Evolutionary conservation across 1,284 basidiomycete genomes (phyloP), one percentile per base, ranked within the genome.

Genomic region (Xerocomus amazonicus): DNA sequence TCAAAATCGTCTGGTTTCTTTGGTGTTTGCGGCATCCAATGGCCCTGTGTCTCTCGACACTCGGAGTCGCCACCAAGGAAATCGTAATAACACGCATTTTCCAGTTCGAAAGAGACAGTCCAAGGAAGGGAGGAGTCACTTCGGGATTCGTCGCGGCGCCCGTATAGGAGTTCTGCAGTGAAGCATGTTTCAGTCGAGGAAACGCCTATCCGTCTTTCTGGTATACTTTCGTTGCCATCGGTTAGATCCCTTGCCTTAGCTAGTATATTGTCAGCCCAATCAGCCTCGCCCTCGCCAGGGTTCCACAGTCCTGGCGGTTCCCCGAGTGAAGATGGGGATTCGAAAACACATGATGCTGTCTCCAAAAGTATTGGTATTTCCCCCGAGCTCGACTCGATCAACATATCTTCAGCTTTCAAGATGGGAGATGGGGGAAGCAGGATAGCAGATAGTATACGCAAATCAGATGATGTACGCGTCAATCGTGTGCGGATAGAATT

Each of bases 311-410:
- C 44, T 12, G 26, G 45, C 10, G 19, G 17, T 33, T 48, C 45
- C 29, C 9, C 19, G 14, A 32, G 38, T 31, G 32, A 12, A 36
- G 31, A 29, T 14, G 41, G 31, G 37, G 46, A 51, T 40, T 56
- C 43, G 41, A 47, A 43, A 43, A 28, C 29, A 43, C 43, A 43
- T 37, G 40, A 32, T 17, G 43, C 42, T 19, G 14, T 42, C 51
- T 77, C 73, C 52, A 81, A 65, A 44, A 83, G 63, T 37, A 84
- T 72, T 7, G 80, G 81, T 41, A 85, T 80, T 43, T 78, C 73
- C 28, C 75, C 79, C 19, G 73, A 75, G 46, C 76, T 79, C 52
- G 66, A 72, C 6, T 71, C 60, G 43, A 68, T 62, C 16, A 68
- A 56, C 43, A 75, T 58, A 16, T 67, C 63, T 43, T 69, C 69